These are phyloP conservation scores for Dipteronia sinensis DNA, from an alignment of 345 rosid genomes.

Conservation along the genomic window DNA sequence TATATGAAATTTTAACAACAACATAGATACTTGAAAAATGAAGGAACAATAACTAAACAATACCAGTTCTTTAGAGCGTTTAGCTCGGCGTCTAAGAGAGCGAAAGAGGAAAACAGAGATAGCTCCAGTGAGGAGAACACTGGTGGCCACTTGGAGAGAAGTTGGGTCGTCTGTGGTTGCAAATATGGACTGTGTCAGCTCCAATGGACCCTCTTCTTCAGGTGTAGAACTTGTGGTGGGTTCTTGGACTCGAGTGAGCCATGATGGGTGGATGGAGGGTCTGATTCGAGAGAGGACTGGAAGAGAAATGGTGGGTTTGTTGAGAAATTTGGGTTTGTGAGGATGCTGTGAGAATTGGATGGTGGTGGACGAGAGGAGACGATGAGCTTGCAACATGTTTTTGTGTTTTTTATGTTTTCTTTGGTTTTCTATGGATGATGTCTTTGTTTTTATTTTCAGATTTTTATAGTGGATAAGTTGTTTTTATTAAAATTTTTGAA, in stretches of 20 bases:
- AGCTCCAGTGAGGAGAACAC: conserved; percentile 85
- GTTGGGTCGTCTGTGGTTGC: conserved; percentile 79
- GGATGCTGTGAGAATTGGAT: conserved; percentile 27
- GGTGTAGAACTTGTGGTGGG: conserved; percentile 25
- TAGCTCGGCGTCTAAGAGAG: conserved; percentile 77
- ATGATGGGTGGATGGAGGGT: conserved; percentile 26
- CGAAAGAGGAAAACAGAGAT: conserved; percentile 86
- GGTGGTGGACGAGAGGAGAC: conserved; percentile 17
- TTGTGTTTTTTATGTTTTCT: too few relatives aligned
- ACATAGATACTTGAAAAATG: not conserved
- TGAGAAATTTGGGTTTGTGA: conserved; percentile 22
- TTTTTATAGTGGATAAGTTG: not conserved
- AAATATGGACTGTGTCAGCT: conserved; percentile 68
- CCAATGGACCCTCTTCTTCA: conserved; percentile 68
- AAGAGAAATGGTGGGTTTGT: conserved; percentile 27
- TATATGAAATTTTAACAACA: not conserved
- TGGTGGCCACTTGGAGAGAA: conserved; percentile 73
- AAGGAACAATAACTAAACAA: not conserved
- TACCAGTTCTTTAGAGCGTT: conserved; percentile 80
- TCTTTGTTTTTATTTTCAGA: not conserved
- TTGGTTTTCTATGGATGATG: not conserved
- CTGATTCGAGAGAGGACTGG: conserved; percentile 18
- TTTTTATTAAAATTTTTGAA: too few relatives aligned
- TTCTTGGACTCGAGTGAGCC: conserved; percentile 39
- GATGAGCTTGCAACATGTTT: conserved; percentile 49